Base-by-base conservation (phyloP, 2,329 filamentous ascomycete species). In the Aspergillus sp. region DNA sequence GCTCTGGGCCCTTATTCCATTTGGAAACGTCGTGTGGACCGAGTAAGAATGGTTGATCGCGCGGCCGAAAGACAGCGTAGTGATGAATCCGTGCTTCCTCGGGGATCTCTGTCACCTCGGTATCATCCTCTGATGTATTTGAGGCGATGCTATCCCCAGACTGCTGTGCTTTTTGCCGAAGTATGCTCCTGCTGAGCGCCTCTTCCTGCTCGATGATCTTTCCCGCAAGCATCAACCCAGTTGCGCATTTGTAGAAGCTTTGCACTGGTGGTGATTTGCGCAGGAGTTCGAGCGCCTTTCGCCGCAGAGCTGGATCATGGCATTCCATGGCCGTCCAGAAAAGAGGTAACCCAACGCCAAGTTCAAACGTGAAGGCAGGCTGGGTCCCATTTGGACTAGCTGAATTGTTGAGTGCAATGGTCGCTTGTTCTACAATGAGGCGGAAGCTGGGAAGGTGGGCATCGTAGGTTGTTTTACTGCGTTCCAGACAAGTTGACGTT, bases 341-440 rank as follows among this genome's bases (percentile, higher is more conserved):
- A 2, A 61, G 41, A 5, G 57, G 50, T 6, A 57, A 11, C 1
- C 53, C 56, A 17, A 47, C 49, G 2, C 54, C 50, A 5, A 55
- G 52, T 15, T 55, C 59, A 27, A 59, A 61, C 0, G 59, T 61
- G 14, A 61, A 61, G 6, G 53, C 52, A 11, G 57, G 59, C n/a
- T 57, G 59, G 8, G 49, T 23, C 4, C 56, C 57, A 37, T 61
- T 27, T 15, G 53, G 33, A n/a, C n/a, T 54, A 6, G 35, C 53
- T 5, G 50, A 48, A 2, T 53, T 17, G 14, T 57, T 47, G 5
- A 61, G 40, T 11, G 49, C 45, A 19, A 52, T 6, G 17, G 21
- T 7, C 4, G 49, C 41, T 40, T 59, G 57, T 24, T 59, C 35
- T n/a, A 61, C 46, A 7, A 61, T 48, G 9, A 37, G 46, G 12